Evolutionary conservation across 305 asterid genomes (phyloP).

Genomic region (Solanum aculeatissimum): DNA sequence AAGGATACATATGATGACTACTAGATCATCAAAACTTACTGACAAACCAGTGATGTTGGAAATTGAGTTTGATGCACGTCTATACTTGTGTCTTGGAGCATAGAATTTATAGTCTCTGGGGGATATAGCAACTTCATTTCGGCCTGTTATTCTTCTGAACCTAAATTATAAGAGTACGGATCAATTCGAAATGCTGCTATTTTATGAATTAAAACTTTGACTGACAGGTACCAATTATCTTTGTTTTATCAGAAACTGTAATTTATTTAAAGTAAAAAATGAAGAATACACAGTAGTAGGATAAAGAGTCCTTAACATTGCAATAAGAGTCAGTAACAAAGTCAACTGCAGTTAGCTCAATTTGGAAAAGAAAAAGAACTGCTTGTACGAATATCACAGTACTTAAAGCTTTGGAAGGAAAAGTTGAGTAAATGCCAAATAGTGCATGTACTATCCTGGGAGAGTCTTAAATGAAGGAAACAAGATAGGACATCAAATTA

Average conservation of each 20-base stretch:
- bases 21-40: slow-evolving; percentile 30
- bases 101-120: slow-evolving; percentile 90
- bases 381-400: neutral
- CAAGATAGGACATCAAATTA: neutral
- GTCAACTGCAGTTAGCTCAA: neutral
- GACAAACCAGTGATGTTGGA: slow-evolving; percentile 65
- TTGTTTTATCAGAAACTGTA: neutral
- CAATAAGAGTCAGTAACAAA: neutral
- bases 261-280: neutral
- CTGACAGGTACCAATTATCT: neutral
- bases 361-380: neutral
- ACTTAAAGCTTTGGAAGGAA: neutral
- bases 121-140: slow-evolving; percentile 69
- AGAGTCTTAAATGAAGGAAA: neutral
- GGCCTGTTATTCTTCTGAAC: slow-evolving; percentile 90
- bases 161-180: slow-evolving; percentile 16
- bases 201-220: neutral
- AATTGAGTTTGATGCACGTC: slow-evolving; percentile 72
- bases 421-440: neutral
- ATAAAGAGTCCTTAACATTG: neutral
- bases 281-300: neutral
- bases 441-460: neutral
- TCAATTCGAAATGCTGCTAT: neutral
- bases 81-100: slow-evolving; percentile 93
- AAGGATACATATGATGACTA: neutral